A percentile compares a stretch with the other conserved stretches of the same genome.
phyloP scores from a whole-genome alignment of 192 early-diverging fungal genomes.

The Entophlyctis luteolus region DNA sequence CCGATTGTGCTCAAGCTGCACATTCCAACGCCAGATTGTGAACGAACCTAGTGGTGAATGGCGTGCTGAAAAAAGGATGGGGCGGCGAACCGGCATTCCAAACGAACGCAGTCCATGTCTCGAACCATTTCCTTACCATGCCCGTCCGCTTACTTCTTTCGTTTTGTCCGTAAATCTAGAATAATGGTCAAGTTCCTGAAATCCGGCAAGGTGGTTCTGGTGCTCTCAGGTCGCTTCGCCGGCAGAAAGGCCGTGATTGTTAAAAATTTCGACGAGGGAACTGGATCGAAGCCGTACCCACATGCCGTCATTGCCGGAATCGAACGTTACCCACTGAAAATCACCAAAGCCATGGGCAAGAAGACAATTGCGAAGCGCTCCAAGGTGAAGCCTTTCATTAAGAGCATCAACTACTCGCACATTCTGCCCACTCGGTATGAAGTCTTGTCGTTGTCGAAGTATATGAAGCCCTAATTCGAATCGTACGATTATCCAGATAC shows the following conservation, averaged over 20 bases:
- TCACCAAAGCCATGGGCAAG: constrained; percentile 91
- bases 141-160: background rate
- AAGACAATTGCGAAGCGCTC: constrained; percentile 95
- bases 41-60: background rate
- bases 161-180: background rate
- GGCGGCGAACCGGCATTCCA: background rate
- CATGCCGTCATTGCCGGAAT: constrained; percentile 98
- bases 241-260: constrained; percentile 99
- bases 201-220: constrained; percentile 73
- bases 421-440: constrained; percentile 95
- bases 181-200: constrained; percentile 46
- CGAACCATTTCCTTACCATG: background rate
- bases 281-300: constrained; percentile 92
- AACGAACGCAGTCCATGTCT: background rate
- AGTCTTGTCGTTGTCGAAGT: background rate
- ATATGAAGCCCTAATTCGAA: constrained; percentile 58
- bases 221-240: constrained; percentile 97
- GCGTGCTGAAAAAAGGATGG: background rate
- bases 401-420: constrained; percentile 99
- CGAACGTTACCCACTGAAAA: constrained; percentile 95
- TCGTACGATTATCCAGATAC: constrained; percentile 60
- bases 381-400: constrained; percentile 98
- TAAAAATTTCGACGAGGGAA: constrained; percentile 95
- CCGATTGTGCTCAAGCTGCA: background rate
- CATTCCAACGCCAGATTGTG: background rate